Evolutionary conservation across 192 early-diverging fungal genomes (phyloP), one percentile per base, ranked within the genome.

Genomic region (Rhizoclosmatium sp.): DNA sequence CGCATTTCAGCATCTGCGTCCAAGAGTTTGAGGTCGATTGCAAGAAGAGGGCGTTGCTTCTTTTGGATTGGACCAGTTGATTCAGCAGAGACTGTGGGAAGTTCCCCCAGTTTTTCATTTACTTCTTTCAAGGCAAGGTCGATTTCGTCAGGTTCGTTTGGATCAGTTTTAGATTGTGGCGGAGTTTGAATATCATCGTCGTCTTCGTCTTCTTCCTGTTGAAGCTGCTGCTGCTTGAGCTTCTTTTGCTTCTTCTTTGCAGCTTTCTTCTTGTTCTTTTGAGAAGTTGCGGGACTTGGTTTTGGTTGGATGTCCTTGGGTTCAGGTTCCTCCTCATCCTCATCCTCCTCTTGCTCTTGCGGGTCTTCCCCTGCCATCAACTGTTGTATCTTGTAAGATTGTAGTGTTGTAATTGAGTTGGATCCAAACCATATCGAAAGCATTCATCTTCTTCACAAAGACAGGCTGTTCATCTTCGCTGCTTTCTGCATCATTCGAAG

Each of bases 1-100:
- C 91, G 90, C 91, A 97, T 94, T 84, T 98, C 97, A 16, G 92
- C 92, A 71, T 94, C 94, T 23, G 93, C 89, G 82, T 96, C 94
- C 59, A 97, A 79, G 71, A 85, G 85, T 46, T 91, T 89, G 39
- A 89, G 77, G 59, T 97, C 93, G 14, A 81, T 44, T 9, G 14
- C 40, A 21, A 78, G 76, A 59, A 82, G n/a, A 46, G 12, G 31
- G 67, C 67, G 78, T 58, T 65, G 41, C 61, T 69, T 69, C 62
- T 58, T 71, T n/a, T 39, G 47, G 69, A 2, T 23, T 48, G 42
- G 45, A 59, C 73, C 64, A 66, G 74, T 46, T 51, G 78, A 79
- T 62, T 10, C 14, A 39, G 58, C 41, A 65, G 14, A 60, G 51
- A 44, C 68, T 49, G 54, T 14, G 31, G 16, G 49, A 54, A 40